phyloP scores from a whole-genome alignment of 1,139 yeast genomes.

The Hanseniaspora gamundiae region DNA sequence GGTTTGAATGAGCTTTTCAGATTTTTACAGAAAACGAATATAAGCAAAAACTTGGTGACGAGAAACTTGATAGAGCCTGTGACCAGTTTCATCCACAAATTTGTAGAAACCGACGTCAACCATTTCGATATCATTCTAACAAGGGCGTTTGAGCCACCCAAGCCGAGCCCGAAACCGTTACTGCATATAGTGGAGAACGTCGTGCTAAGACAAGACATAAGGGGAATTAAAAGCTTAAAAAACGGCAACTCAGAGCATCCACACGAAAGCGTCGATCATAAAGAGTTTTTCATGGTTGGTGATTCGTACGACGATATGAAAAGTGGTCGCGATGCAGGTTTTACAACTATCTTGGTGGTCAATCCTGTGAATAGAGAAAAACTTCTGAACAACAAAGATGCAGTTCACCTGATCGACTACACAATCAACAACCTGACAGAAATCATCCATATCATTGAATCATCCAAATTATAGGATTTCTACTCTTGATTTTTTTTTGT shows the following conservation, averaged over 20 bases:
- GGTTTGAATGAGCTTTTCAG: conserved; percentile 27
- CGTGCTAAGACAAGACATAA: background rate
- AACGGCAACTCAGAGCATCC: conserved; percentile 6
- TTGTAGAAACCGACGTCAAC: conserved; percentile 27
- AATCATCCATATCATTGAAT: background rate
- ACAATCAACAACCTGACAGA: background rate
- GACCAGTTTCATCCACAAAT: conserved; percentile 32
- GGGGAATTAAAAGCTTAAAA: background rate
- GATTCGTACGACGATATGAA: conserved; percentile 55
- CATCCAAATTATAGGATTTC: too few species aligned
- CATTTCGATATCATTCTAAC: conserved; percentile 43
- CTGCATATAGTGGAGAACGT: conserved; percentile 34
- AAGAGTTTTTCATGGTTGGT: conserved; percentile 49
- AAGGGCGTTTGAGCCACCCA: conserved; percentile 50
- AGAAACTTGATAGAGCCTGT: conserved; percentile 41
- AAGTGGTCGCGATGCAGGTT: conserved; percentile 48
- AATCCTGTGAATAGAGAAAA: conserved; percentile 36
- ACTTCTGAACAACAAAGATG: conserved; percentile 27
- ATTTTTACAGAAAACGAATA: conserved; percentile 23
- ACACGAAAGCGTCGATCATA: conserved; percentile 30
- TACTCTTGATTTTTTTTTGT: too few species aligned
- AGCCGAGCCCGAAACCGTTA: conserved; percentile 51
- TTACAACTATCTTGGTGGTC: conserved; percentile 38
- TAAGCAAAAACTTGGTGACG: conserved; percentile 46
- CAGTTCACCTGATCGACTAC: background rate